These are phyloP conservation scores for Akanthomyces dipterigenus DNA, from an alignment of 2,329 filamentous ascomycete genomes.

Conservation along the genomic window DNA sequence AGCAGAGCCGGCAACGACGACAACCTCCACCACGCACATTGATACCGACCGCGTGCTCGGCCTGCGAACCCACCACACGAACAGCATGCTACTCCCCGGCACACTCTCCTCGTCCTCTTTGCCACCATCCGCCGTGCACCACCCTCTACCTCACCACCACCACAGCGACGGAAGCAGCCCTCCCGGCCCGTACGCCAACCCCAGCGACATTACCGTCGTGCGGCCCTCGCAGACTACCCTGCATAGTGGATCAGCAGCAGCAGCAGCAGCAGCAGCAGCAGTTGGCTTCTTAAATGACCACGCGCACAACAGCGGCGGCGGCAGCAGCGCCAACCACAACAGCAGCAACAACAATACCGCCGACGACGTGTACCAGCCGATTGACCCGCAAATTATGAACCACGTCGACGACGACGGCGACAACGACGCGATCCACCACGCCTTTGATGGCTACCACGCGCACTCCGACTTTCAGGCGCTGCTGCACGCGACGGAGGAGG, in stretches of 20 bases:
- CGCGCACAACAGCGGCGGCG: constrained; percentile 25
- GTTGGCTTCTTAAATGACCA: constrained; percentile 20
- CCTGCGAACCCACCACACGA: constrained; percentile 14
- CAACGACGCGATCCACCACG: constrained; percentile 17
- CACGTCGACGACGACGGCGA: constrained; percentile 28
- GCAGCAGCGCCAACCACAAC: neutral
- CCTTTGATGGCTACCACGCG: constrained; percentile 34
- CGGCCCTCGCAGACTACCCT: constrained; percentile 31
- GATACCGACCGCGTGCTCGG: constrained; percentile 13
- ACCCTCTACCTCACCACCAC: constrained; percentile 14
- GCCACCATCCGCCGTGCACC: neutral
- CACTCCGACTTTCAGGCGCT: constrained; percentile 49
- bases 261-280: neutral
- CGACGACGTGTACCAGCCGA: constrained; percentile 42
- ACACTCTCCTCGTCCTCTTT: neutral
- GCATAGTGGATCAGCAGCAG: constrained; percentile 15
- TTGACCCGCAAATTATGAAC: constrained; percentile 54
- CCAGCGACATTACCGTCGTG: constrained; percentile 40
- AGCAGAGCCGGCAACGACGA: no score
- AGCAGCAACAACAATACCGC: neutral
- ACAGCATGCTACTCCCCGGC: constrained; percentile 2
- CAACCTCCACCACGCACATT: constrained; percentile 1
- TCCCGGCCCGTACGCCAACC: constrained; percentile 40
- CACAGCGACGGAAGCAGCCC: constrained; percentile 16
- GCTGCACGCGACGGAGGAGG: constrained; percentile 40